phyloP scores from a whole-genome alignment of 2,329 filamentous ascomycete species.

The Thelonectria olida region DNA sequence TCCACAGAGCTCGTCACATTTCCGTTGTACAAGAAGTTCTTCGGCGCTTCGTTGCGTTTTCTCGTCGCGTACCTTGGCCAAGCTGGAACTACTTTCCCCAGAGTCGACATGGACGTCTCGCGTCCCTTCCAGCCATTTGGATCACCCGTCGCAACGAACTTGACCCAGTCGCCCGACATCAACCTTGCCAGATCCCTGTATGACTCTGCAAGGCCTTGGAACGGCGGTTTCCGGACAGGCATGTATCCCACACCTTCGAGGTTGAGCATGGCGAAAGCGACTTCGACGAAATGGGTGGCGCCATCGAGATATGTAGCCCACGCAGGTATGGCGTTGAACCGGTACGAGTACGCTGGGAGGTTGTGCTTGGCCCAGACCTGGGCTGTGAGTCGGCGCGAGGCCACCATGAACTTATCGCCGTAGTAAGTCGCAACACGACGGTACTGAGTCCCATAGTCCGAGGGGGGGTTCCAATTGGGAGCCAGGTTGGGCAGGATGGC shows the following conservation, averaged over 20 bases:
- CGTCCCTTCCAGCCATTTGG: conserved; percentile 24
- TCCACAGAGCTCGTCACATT: conserved; percentile 20
- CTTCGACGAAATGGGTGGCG: conserved; percentile 21
- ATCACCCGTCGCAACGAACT: conserved; percentile 20
- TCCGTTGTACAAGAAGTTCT: conserved; percentile 18
- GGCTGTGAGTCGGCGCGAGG: conserved; percentile 16
- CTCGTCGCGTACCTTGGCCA: conserved; percentile 11
- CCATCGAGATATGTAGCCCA: conserved; percentile 23
- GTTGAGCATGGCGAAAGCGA: conserved; percentile 24
- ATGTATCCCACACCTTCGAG: conserved; percentile 20
- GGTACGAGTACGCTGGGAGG: conserved; percentile 18
- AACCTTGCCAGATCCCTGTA: conserved; percentile 19
- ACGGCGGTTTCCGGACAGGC: conserved; percentile 19
- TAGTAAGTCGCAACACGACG: conserved; percentile 22
- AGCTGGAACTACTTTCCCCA: conserved; percentile 8
- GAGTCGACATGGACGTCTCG: background rate
- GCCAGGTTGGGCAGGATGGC: conserved; percentile 17
- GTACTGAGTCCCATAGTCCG: conserved; percentile 14
- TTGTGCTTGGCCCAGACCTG: conserved; percentile 39
- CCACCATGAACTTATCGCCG: conserved; percentile 21
- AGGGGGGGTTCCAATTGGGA: conserved; percentile 11
- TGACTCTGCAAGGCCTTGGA: conserved; percentile 9
- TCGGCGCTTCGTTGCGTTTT: background rate
- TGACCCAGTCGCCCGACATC: conserved; percentile 18
- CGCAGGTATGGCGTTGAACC: conserved; percentile 22